Conservation (phyloP, 2,329 filamentous ascomycete species). For the Trichoderma polysporum region DNA sequence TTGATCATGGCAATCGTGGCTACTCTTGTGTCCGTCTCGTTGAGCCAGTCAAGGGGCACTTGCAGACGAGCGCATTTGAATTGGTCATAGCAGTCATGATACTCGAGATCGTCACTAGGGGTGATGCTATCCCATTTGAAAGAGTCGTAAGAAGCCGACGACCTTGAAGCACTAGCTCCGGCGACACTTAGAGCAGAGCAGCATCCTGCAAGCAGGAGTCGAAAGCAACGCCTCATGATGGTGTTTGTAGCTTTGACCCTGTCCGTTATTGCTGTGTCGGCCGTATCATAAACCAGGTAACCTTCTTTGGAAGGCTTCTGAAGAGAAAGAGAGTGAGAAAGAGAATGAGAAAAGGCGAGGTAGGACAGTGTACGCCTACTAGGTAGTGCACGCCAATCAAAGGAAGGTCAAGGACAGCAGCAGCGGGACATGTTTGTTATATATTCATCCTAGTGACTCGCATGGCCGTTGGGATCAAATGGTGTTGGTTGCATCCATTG, state of each 20-base stretch:
- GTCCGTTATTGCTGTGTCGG: neutral
- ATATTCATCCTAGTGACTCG: neutral
- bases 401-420: neutral
- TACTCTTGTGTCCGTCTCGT: slow-evolving; percentile 30
- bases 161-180: neutral
- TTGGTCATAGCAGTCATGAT: slow-evolving; percentile 41
- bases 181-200: slow-evolving; percentile 52
- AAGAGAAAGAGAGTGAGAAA: neutral
- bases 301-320: neutral
- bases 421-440: neutral
- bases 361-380: no score
- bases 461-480: neutral
- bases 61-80: slow-evolving; percentile 43
- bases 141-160: neutral
- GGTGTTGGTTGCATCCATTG: neutral
- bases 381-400: neutral
- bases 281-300: neutral
- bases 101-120: slow-evolving; percentile 38
- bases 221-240: slow-evolving; percentile 8
- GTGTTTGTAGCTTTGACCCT: neutral
- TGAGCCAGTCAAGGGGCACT: slow-evolving; percentile 46
- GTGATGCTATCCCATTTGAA: slow-evolving; percentile 41
- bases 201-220: slow-evolving; percentile 31
- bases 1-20: slow-evolving; percentile 44
- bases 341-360: neutral